A percentile compares a stretch with the other conserved stretches of the same genome.
Conservation (phyloP, 208 protist genomes). For the Leishmania tarentolae region DNA sequence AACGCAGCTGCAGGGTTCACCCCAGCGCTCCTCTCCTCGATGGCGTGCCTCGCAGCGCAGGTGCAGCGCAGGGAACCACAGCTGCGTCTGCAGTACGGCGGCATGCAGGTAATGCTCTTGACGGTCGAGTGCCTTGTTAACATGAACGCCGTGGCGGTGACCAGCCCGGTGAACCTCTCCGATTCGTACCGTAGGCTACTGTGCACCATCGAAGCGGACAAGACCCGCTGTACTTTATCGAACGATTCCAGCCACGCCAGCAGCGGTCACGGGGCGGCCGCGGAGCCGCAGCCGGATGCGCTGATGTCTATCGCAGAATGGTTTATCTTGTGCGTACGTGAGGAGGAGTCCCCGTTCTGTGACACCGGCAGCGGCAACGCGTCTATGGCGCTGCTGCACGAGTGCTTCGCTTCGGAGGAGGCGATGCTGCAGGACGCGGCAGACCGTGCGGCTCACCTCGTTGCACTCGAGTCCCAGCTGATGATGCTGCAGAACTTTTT, state of each 20-base stretch:
- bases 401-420: conserved; percentile 59
- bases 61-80: conserved; percentile 48
- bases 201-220: conserved; percentile 57
- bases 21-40: conserved; percentile 39
- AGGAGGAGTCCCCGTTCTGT: conserved; percentile 72
- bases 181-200: conserved; percentile 49
- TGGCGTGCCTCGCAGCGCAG: conserved; percentile 49
- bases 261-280: neutral
- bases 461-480: conserved; percentile 71
- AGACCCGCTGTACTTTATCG: conserved; percentile 29
- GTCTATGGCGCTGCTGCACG: conserved; percentile 54
- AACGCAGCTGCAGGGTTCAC: conserved; percentile 28
- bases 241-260: conserved; percentile 15
- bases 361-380: conserved; percentile 50
- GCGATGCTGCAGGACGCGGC: conserved; percentile 44
- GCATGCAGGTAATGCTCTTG: conserved; percentile 76
- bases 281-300: conserved; percentile 27
- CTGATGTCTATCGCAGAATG: conserved; percentile 59
- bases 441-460: conserved; percentile 50
- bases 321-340: conserved; percentile 67
- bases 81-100: conserved; percentile 60
- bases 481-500: conserved; percentile 58
- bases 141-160: conserved; percentile 57
- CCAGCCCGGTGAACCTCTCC: conserved; percentile 45
- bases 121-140: conserved; percentile 74